Evolutionary conservation across 148 eudicot species (phyloP), one percentile per base, ranked within the genome.

Genomic region (Linanthus parryae): DNA sequence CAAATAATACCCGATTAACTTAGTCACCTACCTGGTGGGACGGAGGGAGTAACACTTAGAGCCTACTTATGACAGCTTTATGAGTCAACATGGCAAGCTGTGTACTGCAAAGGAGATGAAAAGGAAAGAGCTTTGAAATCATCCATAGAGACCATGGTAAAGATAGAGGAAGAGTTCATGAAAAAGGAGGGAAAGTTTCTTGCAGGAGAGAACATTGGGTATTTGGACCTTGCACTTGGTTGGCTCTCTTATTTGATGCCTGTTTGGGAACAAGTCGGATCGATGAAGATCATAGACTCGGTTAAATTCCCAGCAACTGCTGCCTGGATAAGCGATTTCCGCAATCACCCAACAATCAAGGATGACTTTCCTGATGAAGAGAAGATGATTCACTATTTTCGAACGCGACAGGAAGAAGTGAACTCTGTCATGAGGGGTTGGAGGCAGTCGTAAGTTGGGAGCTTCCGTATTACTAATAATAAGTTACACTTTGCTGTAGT

Each of bases 201-300:
- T 26, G 73, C 64, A 56, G 73, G 73, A 2, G 67, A 68, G 27
- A 50, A 18, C 8, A 37, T 68, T 22, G 73, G 68, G 21, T 62
- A 42, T 38, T 20, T 63, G 33, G 69, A 70, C 34, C 33, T 70
- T 10, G 58, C 56, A 29, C 27, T 49, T 30, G 54, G 54, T 0
- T 49, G 54, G 54, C 29, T 49, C 23, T n/a, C 54, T 49, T 7
- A 49, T 30, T 49, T 22, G 54, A 1, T 49, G 7, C 54, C 54
- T 29, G 8, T 49, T 29, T 49, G 38, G 54, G 54, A 49, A 49
- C 24, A 26, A 29, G 38, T 49, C 2, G 54, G 54, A 19, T 3
- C 29, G 20, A 49, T 49, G 37, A 24, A 49, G n/a, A 49, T 49
- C 16, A 2, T 49, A 29, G 31, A 30, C 31, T 9, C 26, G 20